Percentiles rank a stretch among this genome's conserved stretches.
Evolutionary conservation across 495 filamentous ascomycete genomes (phyloP).

Genomic region (Chaetomium tenue): DNA sequence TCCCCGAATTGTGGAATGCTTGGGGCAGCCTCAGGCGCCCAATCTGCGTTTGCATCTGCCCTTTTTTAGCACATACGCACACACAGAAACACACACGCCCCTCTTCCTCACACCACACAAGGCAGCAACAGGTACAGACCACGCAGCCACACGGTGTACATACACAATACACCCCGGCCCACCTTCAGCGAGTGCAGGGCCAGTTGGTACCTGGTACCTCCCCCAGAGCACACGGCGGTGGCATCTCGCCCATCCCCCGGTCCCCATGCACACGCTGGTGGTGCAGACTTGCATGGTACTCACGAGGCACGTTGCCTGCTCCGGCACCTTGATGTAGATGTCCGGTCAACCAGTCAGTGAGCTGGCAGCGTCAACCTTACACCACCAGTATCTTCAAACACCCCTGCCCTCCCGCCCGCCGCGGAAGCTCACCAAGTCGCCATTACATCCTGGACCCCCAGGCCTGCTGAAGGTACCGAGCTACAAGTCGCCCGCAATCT

Average conservation of each 20-base stretch:
- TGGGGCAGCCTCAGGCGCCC: slow-evolving; percentile 23
- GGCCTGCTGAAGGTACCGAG: background rate
- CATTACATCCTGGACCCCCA: slow-evolving; percentile 12
- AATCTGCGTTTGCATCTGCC: slow-evolving; percentile 25
- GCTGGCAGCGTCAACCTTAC: slow-evolving; percentile 30
- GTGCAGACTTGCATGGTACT: slow-evolving; percentile 23
- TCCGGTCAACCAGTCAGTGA: slow-evolving; percentile 30
- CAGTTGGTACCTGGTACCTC: slow-evolving; percentile 20
- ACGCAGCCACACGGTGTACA: slow-evolving; percentile 23
- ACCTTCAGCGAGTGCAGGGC: slow-evolving; percentile 3
- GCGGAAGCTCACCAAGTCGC: slow-evolving; percentile 1
- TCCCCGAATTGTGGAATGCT: slow-evolving; percentile 21
- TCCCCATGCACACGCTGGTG: slow-evolving; percentile 20
- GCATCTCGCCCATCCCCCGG: slow-evolving; percentile 3
- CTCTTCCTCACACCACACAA: slow-evolving; percentile 25
- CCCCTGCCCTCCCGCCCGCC: slow-evolving; percentile 3
- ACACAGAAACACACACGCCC: slow-evolving; percentile 14
- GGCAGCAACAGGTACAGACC: slow-evolving; percentile 28
- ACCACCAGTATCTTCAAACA: slow-evolving; percentile 15
- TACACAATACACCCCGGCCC: slow-evolving; percentile 17
- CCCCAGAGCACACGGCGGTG: slow-evolving; percentile 13
- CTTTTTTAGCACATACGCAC: slow-evolving; percentile 16
- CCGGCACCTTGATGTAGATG: slow-evolving; percentile 18
- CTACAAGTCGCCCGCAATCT: slow-evolving; percentile 1
- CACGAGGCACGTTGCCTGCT: slow-evolving; percentile 18